phyloP scores from a whole-genome alignment of 345 rosid genomes.

The Hirschfeldia incana region DNA sequence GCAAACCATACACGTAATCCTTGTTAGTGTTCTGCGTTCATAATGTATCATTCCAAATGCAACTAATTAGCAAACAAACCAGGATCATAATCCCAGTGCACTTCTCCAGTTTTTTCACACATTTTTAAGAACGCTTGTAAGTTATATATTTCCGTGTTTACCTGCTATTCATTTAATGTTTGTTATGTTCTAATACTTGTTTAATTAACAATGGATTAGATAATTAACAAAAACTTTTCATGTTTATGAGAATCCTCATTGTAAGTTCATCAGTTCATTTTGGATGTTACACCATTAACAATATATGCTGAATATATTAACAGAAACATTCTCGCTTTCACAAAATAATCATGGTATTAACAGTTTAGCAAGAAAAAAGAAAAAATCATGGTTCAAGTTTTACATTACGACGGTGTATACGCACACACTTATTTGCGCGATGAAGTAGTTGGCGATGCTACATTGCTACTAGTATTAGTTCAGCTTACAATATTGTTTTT shows the following conservation, averaged over 20 bases:
- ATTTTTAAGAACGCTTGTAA: neutral
- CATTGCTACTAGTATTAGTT: neutral
- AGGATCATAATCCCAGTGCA: neutral
- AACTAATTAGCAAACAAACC: neutral
- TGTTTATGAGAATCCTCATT: neutral
- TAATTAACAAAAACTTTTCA: neutral
- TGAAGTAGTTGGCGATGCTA: neutral
- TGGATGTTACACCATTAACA: neutral
- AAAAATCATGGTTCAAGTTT: neutral
- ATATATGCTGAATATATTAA: neutral
- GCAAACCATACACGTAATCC: conserved; percentile 17
- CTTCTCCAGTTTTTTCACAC: neutral
- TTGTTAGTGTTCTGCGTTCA: neutral
- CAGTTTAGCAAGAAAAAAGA: neutral
- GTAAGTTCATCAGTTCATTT: neutral
- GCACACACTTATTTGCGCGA: neutral
- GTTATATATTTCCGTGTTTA: neutral
- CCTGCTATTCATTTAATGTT: neutral
- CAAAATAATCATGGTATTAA: neutral
- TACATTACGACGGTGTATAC: no score
- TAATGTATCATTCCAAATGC: neutral
- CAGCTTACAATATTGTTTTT: neutral
- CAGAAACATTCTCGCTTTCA: neutral
- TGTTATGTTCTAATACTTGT: neutral
- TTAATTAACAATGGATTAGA: neutral